Evolutionary conservation across 495 filamentous ascomycete genomes (phyloP), one percentile per base, ranked within the genome.

Genomic region (Pyronema omphalodes): DNA sequence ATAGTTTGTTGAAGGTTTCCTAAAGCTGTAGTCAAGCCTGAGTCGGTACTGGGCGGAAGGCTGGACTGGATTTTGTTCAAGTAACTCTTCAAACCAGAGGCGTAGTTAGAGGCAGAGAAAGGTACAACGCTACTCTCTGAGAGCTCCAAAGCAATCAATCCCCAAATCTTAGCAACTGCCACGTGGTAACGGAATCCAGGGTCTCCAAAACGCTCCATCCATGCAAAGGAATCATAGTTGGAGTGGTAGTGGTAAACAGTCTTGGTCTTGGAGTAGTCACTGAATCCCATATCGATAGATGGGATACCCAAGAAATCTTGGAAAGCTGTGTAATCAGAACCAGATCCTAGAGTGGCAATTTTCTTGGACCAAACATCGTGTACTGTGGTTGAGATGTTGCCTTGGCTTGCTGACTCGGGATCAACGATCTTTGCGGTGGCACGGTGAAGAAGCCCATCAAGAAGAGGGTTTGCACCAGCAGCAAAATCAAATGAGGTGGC

Each of bases 191-290:
- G 61, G 69, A 74, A 86, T 6, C 68, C 70, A 0, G 71, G 70
- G 59, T 86, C 82, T 12, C 79, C 79, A 55, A 72, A 84, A 15
- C 69, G 74, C 34, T 81, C 73, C 82, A 86, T 86, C 82, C 82
- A 86, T 53, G 75, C 70, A 57, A 82, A 83, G 59, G 74, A 78
- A 61, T 86, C 82, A 62, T 84, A 86, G 64, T 86, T 85, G 55
- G 79, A 83, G 64, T 86, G 82, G 58, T 86, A 86, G 60, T 84
- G 82, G 57, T 84, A 85, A 2, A 85, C 73, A 0, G 82, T 66
- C 34, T 71, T 69, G 0, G 71, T 66, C 0, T 44, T n/a, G 3
- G 62, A 66, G 19, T 55, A 53, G 17, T 58, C 86, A 40, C 67
- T 57, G 56, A 82, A 85, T 6, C 76, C 77, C 23, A 84, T 69